These are phyloP conservation scores for Artemisia annua DNA, from an alignment of 129 eudicot species.

Conservation along the genomic window DNA sequence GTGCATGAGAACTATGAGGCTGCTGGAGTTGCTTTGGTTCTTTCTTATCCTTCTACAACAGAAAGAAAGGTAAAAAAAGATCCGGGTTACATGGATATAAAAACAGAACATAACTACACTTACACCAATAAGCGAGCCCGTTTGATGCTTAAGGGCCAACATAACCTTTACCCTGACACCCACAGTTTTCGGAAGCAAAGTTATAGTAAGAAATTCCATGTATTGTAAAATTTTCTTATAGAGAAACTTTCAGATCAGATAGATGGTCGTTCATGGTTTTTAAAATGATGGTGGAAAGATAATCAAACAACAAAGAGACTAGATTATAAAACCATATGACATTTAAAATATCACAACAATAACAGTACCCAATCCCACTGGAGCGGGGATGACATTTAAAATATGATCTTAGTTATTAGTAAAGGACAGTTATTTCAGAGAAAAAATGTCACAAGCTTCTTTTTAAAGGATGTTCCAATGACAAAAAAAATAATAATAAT, in stretches of 20 bases:
- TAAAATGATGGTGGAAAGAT: neutral
- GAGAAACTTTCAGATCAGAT: neutral
- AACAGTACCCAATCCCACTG: too few relatives aligned
- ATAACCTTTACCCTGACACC: neutral
- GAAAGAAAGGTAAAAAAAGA: neutral
- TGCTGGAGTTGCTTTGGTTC: constrained; percentile 65
- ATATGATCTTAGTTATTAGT: too few relatives aligned
- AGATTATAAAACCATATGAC: neutral
- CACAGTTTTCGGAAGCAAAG: neutral
- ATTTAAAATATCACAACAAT: too few relatives aligned
- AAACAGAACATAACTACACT: neutral
- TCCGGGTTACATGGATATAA: neutral
- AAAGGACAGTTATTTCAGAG: too few relatives aligned
- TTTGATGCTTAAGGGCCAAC: neutral
- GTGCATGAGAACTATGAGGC: constrained; percentile 64
- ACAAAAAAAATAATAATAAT: neutral
- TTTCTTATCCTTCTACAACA: constrained; percentile 48
- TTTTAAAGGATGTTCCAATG: too few relatives aligned
- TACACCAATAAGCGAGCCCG: constrained; percentile 4
- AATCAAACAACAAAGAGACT: neutral
- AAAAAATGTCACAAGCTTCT: too few relatives aligned
- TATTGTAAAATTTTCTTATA: neutral
- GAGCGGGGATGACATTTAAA: too few relatives aligned
- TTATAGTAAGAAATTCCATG: neutral
- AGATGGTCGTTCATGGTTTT: neutral